Base-by-base conservation (phyloP, 805 yeast genomes). In the Saccharomyces kudriavzevii region DNA sequence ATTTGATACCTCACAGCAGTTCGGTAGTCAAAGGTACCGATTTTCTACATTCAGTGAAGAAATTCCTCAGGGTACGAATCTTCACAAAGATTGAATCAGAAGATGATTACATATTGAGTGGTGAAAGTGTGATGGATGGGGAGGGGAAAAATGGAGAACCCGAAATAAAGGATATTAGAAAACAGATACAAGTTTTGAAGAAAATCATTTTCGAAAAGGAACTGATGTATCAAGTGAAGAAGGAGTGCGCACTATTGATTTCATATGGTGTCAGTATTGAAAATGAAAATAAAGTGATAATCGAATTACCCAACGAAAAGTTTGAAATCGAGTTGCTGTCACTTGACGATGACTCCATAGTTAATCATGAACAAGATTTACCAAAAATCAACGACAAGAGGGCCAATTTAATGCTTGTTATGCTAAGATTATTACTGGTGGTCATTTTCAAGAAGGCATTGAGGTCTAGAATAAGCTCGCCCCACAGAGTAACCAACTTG, bases 131-230 rank as follows among this genome's bases (percentile, higher is more conserved):
- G 1, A 49, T 62, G 27, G 60, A 60, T 43, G 59, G 54, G 1
- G 56, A 20, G 24, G 56, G 49, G 11, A 53, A 56, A 8, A 26
- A 52, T 5, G 55, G 54, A 22, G 57, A 55, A 29, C 66, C 60
- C 47, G 60, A 68, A 24, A 46, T 49, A 27, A 58, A 54, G 28
- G 70, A 77, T 11, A 77, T 84, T 22, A 76, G 77, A 49, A 78
- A 77, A 25, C 84, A 81, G 60, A 81, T 92, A 27, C 76, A 79
- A 40, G 79, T 72, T 50, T 90, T 95, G 0, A 77, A 97, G 48
- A 83, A 79, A 57, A 80, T 81, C 55, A 74, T 91, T 6, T 92
- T 92, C 71, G 98, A 92, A 64, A 94, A 88, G 63, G 98, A 92
- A 67, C 74, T 92, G 52, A 89, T 89, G 72, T 82, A 80, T 67